Base-by-base conservation (phyloP, 2,329 filamentous ascomycete species). In the Didymella pomorum region DNA sequence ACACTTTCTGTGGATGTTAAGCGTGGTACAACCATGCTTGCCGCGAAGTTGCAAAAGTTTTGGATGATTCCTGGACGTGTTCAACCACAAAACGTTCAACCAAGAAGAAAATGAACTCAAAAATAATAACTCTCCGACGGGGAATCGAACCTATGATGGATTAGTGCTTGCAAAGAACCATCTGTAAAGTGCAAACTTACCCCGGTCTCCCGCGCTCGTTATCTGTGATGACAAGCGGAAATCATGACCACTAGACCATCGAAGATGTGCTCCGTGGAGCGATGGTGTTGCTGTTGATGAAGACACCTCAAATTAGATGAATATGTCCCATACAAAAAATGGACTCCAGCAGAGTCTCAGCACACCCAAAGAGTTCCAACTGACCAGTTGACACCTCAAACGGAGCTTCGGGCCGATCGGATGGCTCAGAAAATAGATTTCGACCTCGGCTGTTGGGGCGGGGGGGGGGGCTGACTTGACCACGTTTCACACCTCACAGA, bases 221-320 rank as follows among this genome's bases (percentile, higher is more conserved):
- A 21, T 23, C 37, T 41, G 10, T 4, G 23, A 54, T 58, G 56
- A 58, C 56, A 58, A 58, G 56, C 56, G 48, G 56, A 58, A 58
- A 58, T 58, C 48, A 44, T 58, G 56, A 58, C 56, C 56, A 58
- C 56, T 58, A 58, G 48, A 58, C 56, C 26, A 28, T 28, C 26
- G 26, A 28, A 28, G 26, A 28, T 10, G 2, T 28, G 26, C 26
- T 26, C 26, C 4, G 8, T 28, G 2, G 7, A 28, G 5, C 4
- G 26, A 28, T 28, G 26, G 7, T 31, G 29, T 31, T 31, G 8
- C 5, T 31, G 29, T 31, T 31, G 29, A 14, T 31, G 29, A 31
- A 31, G 14, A 14, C 12, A 2, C 5, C 2, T 6, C 26, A 10
- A 28, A 9, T 8, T 28, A 6, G 8, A 28, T 8, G 10, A 28